Base-by-base conservation (phyloP, 2,329 filamentous ascomycete genomes). In the Monosporascus sp. region DNA sequence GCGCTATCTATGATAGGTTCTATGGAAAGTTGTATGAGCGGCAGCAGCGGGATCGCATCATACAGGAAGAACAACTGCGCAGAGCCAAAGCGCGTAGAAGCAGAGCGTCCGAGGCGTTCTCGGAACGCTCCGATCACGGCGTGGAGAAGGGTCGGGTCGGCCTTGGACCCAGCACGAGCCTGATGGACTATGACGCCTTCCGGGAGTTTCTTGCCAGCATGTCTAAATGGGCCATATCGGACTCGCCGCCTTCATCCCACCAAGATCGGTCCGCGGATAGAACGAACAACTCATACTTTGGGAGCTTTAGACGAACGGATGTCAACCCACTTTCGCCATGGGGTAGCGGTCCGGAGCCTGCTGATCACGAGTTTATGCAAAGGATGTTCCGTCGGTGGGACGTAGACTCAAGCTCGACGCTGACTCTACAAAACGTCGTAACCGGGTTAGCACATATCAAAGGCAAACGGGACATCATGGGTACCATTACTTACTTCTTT, bases 131-230 rank as follows among this genome's bases (percentile, higher is more conserved):
- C 47, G 71, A 72, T 52, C 73, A 82, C 31, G 80, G 79, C 54
- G 81, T 89, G 11, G 90, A 96, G 68, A 89, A 89, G 66, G 92
- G 91, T 1, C 83, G 93, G 50, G 90, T 97, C 18, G 93, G 90
- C 0, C 78, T 97, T 1, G 93, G 92, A 0, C 87, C 90, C 6
- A 97, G 90, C 69, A 90, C 90, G 15, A 95, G 88, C 27, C 79
- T 92, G 60, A 99, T 99, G 94, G 92, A 97, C 69, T 99, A 97
- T 65, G 90, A 96, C 69, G 91, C 89, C 2, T 99, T 97, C 72
- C 81, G 93, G 53, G 92, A 97, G 64, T 97, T 99, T 62, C 76
- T 99, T 45, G 91, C 94, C 5, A 87, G 85, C 47, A 89, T 97
- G 61, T 83, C 91, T 1, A 93, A 86, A 74, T 99, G 94, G 94